A percentile compares a stretch with the other conserved stretches of the same genome.
Conservation (phyloP, 2,329 filamentous ascomycete species). For the Lachnellula cervina region DNA sequence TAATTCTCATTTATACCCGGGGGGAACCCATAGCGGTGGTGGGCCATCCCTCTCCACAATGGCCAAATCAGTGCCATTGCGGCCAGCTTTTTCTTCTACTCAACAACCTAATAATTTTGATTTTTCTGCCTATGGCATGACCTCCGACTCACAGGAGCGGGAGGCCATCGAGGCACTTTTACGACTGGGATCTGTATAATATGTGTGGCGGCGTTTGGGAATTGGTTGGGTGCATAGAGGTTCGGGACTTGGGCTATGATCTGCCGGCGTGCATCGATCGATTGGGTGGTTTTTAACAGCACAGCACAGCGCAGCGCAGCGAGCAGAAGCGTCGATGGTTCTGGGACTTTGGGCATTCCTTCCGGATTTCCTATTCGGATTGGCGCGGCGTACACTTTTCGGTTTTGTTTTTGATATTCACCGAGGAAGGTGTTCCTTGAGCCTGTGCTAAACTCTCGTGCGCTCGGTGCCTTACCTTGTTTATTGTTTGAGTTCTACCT, state of each 20-base stretch:
- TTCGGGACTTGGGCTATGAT: slow-evolving; percentile 19
- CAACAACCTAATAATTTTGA: slow-evolving; percentile 46
- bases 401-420: slow-evolving; percentile 18
- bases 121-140: slow-evolving; percentile 38
- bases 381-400: slow-evolving; percentile 23
- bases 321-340: slow-evolving; percentile 21
- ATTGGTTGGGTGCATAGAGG: slow-evolving; percentile 22
- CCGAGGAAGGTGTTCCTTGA: slow-evolving; percentile 21
- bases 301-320: slow-evolving; percentile 23
- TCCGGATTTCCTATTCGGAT: not conserved
- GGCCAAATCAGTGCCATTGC: slow-evolving; percentile 30
- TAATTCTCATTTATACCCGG: slow-evolving; percentile 46
- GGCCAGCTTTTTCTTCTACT: slow-evolving; percentile 7
- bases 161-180: slow-evolving; percentile 78
- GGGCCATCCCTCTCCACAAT: slow-evolving; percentile 26
- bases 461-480: slow-evolving; percentile 24
- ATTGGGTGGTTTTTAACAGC: slow-evolving; percentile 20
- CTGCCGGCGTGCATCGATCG: slow-evolving; percentile 33
- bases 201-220: slow-evolving; percentile 24
- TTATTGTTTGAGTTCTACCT: slow-evolving; percentile 10
- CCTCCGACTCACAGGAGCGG: slow-evolving; percentile 66
- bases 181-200: slow-evolving; percentile 72
- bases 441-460: slow-evolving; percentile 31
- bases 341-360: slow-evolving; percentile 13
- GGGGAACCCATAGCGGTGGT: slow-evolving; percentile 34